These are phyloP conservation scores for Kazachstania viticola DNA, from an alignment of 805 yeast genomes.

Conservation along the genomic window DNA sequence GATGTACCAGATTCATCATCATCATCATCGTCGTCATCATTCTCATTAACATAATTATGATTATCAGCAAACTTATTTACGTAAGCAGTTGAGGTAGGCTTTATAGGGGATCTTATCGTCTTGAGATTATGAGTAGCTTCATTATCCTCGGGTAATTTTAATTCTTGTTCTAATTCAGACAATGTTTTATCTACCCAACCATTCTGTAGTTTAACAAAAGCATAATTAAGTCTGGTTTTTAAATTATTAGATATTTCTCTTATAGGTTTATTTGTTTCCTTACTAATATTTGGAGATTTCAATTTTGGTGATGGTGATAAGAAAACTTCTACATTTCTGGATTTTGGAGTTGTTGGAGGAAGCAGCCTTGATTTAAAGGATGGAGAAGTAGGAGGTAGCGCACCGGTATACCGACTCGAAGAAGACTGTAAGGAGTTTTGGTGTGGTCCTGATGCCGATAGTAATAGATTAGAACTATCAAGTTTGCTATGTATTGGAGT, in stretches of 20 bases:
- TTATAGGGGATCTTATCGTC: no score
- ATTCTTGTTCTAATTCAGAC: constrained; percentile 17
- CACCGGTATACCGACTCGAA: no score
- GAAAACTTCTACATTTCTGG: constrained; percentile 21
- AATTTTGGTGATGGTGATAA: constrained; percentile 26
- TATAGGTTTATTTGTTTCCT: constrained; percentile 25
- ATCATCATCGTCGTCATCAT: constrained; percentile 6
- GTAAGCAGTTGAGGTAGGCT: constrained; percentile 3
- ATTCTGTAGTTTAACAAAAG: constrained; percentile 30
- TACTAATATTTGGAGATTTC: constrained; percentile 16
- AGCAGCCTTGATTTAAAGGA: constrained; percentile 11
- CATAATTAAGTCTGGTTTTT: constrained; percentile 32
- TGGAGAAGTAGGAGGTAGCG: constrained; percentile 5
- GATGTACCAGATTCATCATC: constrained; percentile 23
- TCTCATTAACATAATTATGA: constrained; percentile 2
- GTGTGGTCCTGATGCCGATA: background rate
- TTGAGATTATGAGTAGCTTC: background rate
- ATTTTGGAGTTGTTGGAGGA: constrained; percentile 26
- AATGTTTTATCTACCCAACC: constrained; percentile 24
- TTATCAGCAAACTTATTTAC: constrained; percentile 8
- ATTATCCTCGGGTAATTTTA: no score
- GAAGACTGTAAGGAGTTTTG: background rate
- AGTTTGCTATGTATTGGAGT: constrained; percentile 13
- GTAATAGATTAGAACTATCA: background rate
- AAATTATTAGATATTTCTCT: constrained; percentile 31